Evolutionary conservation across 2,329 filamentous ascomycete genomes (phyloP).

Genomic region (Trichoderma koningii): DNA sequence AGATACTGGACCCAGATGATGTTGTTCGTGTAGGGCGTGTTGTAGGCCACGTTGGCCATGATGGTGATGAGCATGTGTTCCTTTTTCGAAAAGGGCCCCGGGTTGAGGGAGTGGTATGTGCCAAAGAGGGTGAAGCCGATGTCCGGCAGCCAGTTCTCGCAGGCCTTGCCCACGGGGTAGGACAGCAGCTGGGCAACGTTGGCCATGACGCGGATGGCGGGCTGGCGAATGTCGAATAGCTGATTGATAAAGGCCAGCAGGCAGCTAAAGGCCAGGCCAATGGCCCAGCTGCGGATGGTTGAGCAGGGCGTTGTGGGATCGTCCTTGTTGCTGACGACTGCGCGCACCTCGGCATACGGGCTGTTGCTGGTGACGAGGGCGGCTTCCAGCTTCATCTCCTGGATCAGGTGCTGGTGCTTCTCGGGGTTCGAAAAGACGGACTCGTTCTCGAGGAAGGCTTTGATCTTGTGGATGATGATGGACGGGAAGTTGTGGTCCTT

Average conservation of each 20-base stretch:
- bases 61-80: conserved; percentile 64
- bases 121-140: conserved; percentile 51
- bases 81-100: conserved; percentile 60
- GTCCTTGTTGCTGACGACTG: conserved; percentile 59
- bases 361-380: conserved; percentile 58
- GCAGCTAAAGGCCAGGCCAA: conserved; percentile 54
- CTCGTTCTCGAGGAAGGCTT: conserved; percentile 48
- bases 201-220: conserved; percentile 55
- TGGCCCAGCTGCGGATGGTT: conserved; percentile 57
- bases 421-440: conserved; percentile 49
- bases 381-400: conserved; percentile 58
- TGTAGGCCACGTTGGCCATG: conserved; percentile 62
- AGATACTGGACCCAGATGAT: conserved; percentile 58
- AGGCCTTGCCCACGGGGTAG: conserved; percentile 56
- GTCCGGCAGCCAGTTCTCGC: conserved; percentile 55
- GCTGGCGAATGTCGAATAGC: conserved; percentile 60
- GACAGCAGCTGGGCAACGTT: conserved; percentile 60
- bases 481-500: conserved; percentile 49
- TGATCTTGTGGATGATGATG: conserved; percentile 45
- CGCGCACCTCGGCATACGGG: conserved; percentile 59
- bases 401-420: conserved; percentile 51
- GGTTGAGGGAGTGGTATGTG: conserved; percentile 53
- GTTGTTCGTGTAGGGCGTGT: conserved; percentile 56
- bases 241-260: conserved; percentile 57
- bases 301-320: conserved; percentile 52